These are phyloP conservation scores for Saccharomyces mikatae DNA, from an alignment of 805 yeast genomes.

Conservation along the genomic window DNA sequence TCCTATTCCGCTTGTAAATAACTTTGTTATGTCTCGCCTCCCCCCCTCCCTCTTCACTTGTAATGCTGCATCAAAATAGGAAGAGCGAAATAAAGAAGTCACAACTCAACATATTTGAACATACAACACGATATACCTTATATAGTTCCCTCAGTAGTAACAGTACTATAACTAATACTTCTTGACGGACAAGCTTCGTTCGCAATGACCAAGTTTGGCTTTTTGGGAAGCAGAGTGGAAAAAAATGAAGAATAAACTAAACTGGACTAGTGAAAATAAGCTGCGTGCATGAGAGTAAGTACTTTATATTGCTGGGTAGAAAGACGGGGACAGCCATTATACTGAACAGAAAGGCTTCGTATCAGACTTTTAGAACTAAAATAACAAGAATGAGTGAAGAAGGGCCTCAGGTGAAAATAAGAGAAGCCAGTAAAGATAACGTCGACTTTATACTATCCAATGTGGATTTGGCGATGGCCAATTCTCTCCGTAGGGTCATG, in stretches of 20 bases:
- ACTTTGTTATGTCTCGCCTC: not conserved
- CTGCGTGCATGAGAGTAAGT: not conserved
- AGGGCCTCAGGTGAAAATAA: constrained; percentile 75
- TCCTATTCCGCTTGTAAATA: not conserved
- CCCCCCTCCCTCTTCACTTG: not conserved
- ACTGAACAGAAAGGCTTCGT: not conserved
- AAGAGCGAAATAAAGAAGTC: not conserved
- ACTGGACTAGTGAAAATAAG: not conserved
- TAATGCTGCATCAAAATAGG: not conserved
- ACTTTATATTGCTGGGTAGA: not conserved
- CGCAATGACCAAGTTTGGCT: not conserved
- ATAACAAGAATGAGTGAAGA: constrained; percentile 25
- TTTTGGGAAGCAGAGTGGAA: not conserved
- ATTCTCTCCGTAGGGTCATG: constrained; percentile 85
- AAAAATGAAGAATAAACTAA: not conserved
- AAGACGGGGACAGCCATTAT: not conserved
- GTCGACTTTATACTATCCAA: constrained; percentile 85
- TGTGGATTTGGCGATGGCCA: constrained; percentile 84
- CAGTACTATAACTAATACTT: not conserved
- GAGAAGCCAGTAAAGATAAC: constrained; percentile 75
- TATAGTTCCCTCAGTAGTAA: not conserved
- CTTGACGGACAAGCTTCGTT: not conserved
- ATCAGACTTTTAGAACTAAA: not conserved
- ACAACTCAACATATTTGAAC: not conserved
- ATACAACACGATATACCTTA: not conserved